Conservation (phyloP, 1,139 yeast species). For the Candida labiduridarum region DNA sequence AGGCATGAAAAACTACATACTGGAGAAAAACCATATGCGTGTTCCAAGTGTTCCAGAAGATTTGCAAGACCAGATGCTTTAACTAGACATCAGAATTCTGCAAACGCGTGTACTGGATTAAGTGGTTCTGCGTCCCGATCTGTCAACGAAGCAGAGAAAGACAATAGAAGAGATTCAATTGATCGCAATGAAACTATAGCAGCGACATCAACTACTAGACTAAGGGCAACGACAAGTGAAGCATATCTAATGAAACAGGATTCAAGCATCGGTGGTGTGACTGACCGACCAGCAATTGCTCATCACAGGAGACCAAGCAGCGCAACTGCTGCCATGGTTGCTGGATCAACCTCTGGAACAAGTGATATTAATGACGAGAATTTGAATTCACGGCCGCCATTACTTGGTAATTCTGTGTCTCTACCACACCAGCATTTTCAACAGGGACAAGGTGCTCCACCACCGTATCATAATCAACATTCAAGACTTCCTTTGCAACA, state of each 20-base stretch:
- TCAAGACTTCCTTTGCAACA: background rate
- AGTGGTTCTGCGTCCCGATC: background rate
- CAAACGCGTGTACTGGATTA: constrained; percentile 39
- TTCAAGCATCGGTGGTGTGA: background rate
- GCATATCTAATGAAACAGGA: background rate
- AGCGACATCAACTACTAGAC: too few relatives aligned
- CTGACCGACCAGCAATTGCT: background rate
- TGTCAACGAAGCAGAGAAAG: background rate
- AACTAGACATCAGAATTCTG: constrained; percentile 59
- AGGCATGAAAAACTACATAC: constrained; percentile 77
- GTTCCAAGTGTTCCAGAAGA: constrained; percentile 61
- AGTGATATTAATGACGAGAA: background rate
- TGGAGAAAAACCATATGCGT: constrained; percentile 70
- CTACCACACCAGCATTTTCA: background rate
- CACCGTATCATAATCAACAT: background rate
- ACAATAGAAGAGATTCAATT: background rate
- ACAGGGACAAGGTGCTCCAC: background rate
- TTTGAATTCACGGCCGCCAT: background rate
- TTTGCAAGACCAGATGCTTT: constrained; percentile 83
- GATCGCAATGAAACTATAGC: background rate
- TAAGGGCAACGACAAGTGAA: background rate
- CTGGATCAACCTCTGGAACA: background rate
- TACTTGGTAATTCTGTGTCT: background rate
- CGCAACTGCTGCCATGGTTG: background rate
- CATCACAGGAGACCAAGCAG: background rate